A percentile compares a stretch with the other conserved stretches of the same genome.
These are phyloP conservation scores for Gillenia trifoliata DNA, from an alignment of 306 rosid species.

Conservation along the genomic window DNA sequence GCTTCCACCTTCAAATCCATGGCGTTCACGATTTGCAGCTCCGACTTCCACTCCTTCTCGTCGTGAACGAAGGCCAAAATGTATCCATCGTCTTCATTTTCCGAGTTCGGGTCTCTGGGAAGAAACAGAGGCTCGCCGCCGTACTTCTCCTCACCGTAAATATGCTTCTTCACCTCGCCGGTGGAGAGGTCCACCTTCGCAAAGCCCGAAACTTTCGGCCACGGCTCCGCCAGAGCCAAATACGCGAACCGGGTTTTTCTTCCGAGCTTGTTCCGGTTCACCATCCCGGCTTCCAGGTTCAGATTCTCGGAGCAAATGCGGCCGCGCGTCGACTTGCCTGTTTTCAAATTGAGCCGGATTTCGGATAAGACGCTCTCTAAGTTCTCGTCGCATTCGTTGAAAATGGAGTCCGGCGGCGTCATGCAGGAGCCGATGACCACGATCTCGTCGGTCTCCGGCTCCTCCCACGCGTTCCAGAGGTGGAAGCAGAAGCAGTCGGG, in stretches of 20 bases:
- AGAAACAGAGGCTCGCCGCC: conserved; percentile 95
- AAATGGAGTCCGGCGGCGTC: conserved; percentile 92
- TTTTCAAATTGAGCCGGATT: conserved; percentile 64
- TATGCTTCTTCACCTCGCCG: conserved; percentile 48
- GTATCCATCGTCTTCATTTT: conserved; percentile 68
- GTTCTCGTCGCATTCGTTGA: conserved; percentile 82
- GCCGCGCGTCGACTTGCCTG: conserved; percentile 57
- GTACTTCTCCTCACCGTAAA: conserved; percentile 55
- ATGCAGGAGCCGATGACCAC: conserved; percentile 93
- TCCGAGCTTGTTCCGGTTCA: conserved; percentile 71
- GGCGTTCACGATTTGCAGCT: conserved; percentile 75
- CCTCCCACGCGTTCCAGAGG: conserved; percentile 97
- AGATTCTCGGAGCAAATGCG: conserved; percentile 53
- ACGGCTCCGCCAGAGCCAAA: conserved; percentile 84
- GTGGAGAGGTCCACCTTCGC: conserved; percentile 67
- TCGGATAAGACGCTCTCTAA: conserved; percentile 67
- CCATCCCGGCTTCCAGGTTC: conserved; percentile 96
- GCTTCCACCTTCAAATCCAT: conserved; percentile 67
- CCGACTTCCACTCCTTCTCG: conserved; percentile 80
- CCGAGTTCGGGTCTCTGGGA: conserved; percentile 38
- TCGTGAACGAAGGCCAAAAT: conserved; percentile 81
- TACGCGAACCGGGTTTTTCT: conserved; percentile 67
- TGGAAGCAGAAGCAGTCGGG: conserved; percentile 93
- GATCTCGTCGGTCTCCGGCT: conserved; percentile 52
- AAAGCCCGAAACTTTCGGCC: conserved; percentile 96